Base-by-base conservation (phyloP, 306 rosid genomes). In the Trifolium subterraneum region DNA sequence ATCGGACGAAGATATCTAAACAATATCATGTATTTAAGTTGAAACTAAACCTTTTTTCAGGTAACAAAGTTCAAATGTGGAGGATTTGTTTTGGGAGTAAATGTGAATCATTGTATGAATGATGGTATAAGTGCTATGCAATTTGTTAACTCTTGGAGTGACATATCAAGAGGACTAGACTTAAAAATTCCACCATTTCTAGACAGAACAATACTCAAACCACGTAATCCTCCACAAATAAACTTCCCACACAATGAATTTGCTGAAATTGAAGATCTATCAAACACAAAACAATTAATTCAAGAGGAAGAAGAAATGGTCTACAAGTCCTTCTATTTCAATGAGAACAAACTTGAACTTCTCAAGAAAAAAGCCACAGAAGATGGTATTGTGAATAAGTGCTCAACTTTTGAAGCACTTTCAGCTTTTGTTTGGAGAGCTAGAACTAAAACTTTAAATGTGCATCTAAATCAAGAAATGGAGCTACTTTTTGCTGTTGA, bases 401-500 rank as follows among this genome's bases (percentile, higher is more conserved):
- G 97, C 75, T 73, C 93, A 0, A 72, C 84, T 38, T 94, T 91
- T 62, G 90, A 87, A 75, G 91, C 87, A 7, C 92, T 94, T 44
- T 79, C 97, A 3, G 96, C 72, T 11, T 91, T 94, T 78, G 92
- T 94, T 0, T 91, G 98, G 98, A 88, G 82, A 39, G 83, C 97
- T 14, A 69, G 98, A 81, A 89, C 90, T 2, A 67, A 60, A 76
- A 85, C 98, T 4, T 58, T 91, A 6, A 79, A 77, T 51, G 86
- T 94, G 94, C 54, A 76, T 2, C 82, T 93, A 5, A 81, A 94
- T 6, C 92, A 94, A 55, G 45, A 83, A 63, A 88, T 89, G 8
- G 90, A 90, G 83, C 90, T 94, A 1, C 93, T 94, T 48, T 89
- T 94, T 29, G 96, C 96, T 0, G 97, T 86, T n/a, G 97, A 94